A percentile compares a stretch with the other conserved stretches of the same genome.
These are phyloP conservation scores for carrot (Daucus carota) DNA, from an alignment of 129 eudicot species.

Conservation along the genomic window DH1_v3.0 NC_030386.2:32093001-32093500, in stretches of 20 bases:
- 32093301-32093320: not conserved
- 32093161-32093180: not conserved
- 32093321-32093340: not conserved
- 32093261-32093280: not conserved
- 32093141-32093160: constrained; percentile 69
- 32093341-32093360: not conserved
- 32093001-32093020: not conserved
- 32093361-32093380: not conserved
- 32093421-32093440: not conserved
- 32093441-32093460: not conserved
- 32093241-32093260: not conserved
- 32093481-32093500: too few relatives aligned
- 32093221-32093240: too few relatives aligned
- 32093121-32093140: constrained; percentile 83
- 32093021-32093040: constrained; percentile 81
- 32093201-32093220: not conserved
- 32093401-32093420: not conserved
- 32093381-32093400: not conserved
- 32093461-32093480: not conserved
- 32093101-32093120: constrained; percentile 84
- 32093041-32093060: constrained; percentile 97
- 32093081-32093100: constrained; percentile 83
- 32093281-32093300: not conserved
- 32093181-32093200: not conserved
- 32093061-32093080: constrained; percentile 79